phyloP scores from a whole-genome alignment of 148 eudicot species.

The Rhododendron vialii region DNA sequence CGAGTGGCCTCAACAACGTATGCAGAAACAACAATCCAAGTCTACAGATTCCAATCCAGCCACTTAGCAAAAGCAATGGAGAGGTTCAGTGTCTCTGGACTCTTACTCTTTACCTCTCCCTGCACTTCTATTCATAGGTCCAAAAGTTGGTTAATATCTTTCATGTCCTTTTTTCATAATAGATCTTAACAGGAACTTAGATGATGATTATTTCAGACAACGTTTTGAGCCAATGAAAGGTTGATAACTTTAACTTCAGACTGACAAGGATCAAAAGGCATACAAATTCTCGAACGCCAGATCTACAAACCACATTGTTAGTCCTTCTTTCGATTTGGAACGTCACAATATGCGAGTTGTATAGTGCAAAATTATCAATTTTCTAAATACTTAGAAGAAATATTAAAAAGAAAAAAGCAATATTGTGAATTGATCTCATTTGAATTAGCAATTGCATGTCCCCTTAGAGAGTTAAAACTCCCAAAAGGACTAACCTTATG shows the following conservation, averaged over 20 bases:
- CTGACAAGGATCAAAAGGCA: not conserved
- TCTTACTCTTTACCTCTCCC: not conserved
- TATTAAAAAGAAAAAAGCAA: not conserved
- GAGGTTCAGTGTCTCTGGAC: not conserved
- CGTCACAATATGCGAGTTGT: not conserved
- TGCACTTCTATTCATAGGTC: not conserved
- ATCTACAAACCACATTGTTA: not conserved
- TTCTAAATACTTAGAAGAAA: too few relatives aligned
- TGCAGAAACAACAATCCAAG: not conserved
- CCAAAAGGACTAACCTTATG: not conserved
- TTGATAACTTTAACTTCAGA: not conserved
- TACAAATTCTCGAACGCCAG: not conserved
- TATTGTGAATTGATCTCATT: not conserved
- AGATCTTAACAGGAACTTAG: not conserved
- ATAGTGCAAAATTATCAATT: too few relatives aligned
- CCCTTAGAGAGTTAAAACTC: not conserved
- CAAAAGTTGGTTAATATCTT: not conserved
- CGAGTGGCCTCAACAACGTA: too few relatives aligned
- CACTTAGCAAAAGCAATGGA: conserved; percentile 3
- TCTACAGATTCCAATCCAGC: not conserved
- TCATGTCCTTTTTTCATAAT: not conserved
- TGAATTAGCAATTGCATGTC: too few relatives aligned
- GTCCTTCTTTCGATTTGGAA: not conserved
- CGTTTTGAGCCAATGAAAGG: not conserved
- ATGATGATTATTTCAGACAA: not conserved